A percentile compares a stretch with the other conserved stretches of the same genome.
Evolutionary conservation across 352 stramenopile genomes (phyloP).

Genomic region (Plasmopara viticola): DNA sequence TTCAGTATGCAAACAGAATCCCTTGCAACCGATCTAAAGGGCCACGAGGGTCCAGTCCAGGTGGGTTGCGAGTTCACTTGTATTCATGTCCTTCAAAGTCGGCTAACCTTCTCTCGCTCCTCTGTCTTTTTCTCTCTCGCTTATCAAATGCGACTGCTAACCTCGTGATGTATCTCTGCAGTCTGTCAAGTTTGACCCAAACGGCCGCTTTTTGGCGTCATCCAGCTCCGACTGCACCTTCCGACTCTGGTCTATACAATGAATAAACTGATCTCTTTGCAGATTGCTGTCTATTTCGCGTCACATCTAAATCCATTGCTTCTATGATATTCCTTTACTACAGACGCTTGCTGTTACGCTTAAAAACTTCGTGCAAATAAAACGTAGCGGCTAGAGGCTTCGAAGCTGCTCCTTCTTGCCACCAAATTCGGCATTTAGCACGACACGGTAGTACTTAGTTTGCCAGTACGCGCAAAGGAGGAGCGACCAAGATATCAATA

Average conservation of each 20-base stretch:
- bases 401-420: constrained; percentile 76
- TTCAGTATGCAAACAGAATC: constrained; percentile 76
- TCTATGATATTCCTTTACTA: too few species aligned
- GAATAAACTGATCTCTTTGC: constrained; percentile 5
- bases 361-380: not conserved
- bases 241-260: constrained; percentile 76
- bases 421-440: constrained; percentile 61
- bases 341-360: not conserved
- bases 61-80: constrained; percentile 32
- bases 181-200: constrained; percentile 87
- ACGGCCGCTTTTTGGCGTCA: constrained; percentile 84
- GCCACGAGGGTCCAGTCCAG: constrained; percentile 92
- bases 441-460: constrained; percentile 61
- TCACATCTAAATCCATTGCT: not conserved
- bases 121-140: constrained; percentile 3
- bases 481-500: constrained; percentile 48
- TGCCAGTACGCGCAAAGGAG: constrained; percentile 57
- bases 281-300: not conserved
- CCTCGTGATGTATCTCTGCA: constrained; percentile 15
- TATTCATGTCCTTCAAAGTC: constrained; percentile 20
- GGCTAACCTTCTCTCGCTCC: constrained; percentile 6
- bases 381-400: constrained; percentile 39
- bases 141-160: not conserved
- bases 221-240: constrained; percentile 92
- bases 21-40: constrained; percentile 73